These are phyloP conservation scores for Collybia nuda DNA, from an alignment of 768 basidiomycete species.

Conservation along the genomic window DNA sequence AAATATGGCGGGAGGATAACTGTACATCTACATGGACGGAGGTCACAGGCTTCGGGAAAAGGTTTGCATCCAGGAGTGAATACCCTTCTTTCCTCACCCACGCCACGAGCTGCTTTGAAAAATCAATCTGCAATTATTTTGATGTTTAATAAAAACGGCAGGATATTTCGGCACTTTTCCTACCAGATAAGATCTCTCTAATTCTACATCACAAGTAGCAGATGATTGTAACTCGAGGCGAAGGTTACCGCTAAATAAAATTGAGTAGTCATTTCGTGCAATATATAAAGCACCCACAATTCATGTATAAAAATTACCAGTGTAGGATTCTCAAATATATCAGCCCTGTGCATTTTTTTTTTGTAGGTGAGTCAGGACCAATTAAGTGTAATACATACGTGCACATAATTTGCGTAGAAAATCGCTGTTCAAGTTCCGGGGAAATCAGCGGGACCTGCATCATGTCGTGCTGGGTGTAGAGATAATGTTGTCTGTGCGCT, in stretches of 20 bases:
- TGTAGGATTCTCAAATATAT: conserved; percentile 75
- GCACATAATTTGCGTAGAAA: conserved; percentile 84
- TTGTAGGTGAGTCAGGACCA: background rate
- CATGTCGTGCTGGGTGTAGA: conserved; percentile 77
- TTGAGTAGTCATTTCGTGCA: background rate
- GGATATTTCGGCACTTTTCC: conserved; percentile 6
- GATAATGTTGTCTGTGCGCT: conserved; percentile 80
- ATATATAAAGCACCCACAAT: conserved; percentile 53
- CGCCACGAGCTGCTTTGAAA: conserved; percentile 72
- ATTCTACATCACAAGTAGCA: conserved; percentile 65
- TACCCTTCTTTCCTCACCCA: conserved; percentile 74
- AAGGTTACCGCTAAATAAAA: conserved; percentile 72
- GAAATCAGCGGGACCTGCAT: conserved; percentile 78
- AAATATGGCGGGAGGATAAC: background rate
- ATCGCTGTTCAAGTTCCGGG: conserved; percentile 64
- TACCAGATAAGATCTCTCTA: conserved; percentile 87
- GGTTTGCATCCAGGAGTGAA: conserved; percentile 83
- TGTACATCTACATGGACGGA: conserved; percentile 29
- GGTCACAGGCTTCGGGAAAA: conserved; percentile 61
- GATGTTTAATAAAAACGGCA: background rate
- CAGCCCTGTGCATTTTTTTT: conserved; percentile 46
- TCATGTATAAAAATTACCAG: conserved; percentile 91
- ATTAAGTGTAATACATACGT: conserved; percentile 56
- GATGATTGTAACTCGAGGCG: conserved; percentile 80
- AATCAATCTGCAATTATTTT: conserved; percentile 63